Percentiles rank a stretch among this genome's conserved stretches.
These are phyloP conservation scores for Triticum monococcum DNA, from an alignment of 176 grass and related monocot genomes.

Conservation along the genomic window DNA sequence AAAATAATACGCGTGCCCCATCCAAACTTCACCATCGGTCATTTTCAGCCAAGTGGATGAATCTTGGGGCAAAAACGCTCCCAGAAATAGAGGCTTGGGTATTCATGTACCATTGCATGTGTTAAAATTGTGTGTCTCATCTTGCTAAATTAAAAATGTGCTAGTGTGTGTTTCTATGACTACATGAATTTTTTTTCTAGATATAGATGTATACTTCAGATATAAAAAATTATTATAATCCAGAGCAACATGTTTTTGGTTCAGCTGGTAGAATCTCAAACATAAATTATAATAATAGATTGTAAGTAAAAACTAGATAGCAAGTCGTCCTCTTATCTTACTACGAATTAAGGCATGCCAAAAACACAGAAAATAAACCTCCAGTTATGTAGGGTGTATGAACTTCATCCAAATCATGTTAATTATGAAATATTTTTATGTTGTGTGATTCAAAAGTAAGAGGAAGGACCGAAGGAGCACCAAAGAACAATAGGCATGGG, in stretches of 20 bases:
- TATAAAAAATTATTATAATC: background rate
- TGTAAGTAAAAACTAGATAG: background rate
- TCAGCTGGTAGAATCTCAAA: background rate
- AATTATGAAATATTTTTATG: background rate
- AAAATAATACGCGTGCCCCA: too few species aligned
- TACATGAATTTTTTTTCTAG: background rate
- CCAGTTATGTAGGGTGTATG: background rate
- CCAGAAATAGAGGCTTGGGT: too few species aligned
- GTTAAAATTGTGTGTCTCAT: background rate
- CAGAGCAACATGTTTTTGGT: background rate
- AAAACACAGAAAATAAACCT: background rate
- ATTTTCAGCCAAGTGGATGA: too few species aligned
- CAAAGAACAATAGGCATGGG: constrained; percentile 20
- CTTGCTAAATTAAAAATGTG: background rate
- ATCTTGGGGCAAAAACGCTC: too few species aligned
- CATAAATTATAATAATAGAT: background rate
- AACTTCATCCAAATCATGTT: background rate
- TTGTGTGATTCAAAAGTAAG: background rate
- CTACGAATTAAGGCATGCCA: background rate
- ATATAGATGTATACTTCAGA: background rate
- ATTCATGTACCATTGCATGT: background rate
- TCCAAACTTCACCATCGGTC: too few species aligned
- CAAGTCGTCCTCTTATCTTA: background rate
- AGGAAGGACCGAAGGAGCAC: constrained; percentile 24
- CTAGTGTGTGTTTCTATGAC: background rate